Base-by-base conservation (phyloP, 2,329 filamentous ascomycete species). In the Beauveria sp. region DNA sequence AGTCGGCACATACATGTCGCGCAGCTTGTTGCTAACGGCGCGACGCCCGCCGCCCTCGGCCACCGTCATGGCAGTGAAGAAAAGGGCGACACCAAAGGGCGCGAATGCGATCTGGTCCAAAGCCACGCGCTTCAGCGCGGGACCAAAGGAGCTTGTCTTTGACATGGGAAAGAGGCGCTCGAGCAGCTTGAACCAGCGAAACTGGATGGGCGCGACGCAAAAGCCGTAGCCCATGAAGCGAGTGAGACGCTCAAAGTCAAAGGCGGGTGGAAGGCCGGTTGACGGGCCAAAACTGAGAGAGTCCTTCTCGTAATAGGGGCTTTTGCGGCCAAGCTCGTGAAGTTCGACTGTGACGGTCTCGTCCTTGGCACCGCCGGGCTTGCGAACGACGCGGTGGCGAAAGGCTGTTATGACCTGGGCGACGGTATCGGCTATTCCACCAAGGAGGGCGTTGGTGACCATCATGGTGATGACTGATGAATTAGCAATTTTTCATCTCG, bases 171-270 rank as follows among this genome's bases (percentile, higher is more conserved):
- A 99, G 10, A 86, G 81, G 66, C 80, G 82, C 40, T 87, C 89
- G 65, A 99, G 79, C 73, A 96, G 92, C 56, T 85, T 84, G 76
- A 97, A 97, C 94, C 94, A 99, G 72, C 91, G 88, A 78, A 96
- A 96, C 74, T 97, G 93, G 37, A 97, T 69, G 0, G 94, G 94
- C 5, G 94, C 92, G 91, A 97, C 97, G 71, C 89, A 84, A 77
- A 97, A 97, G 71, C 92, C 92, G 73, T 97, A 99, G 5, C 90
- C 89, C 91, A 97, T 97, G 79, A 97, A 99, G 53, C 94, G 84
- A 2, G 91, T 93, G 64, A 97, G 80, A 54, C 94, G 86, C 77
- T 97, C 94, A 69, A 97, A 97, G 75, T 99, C 93, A 70, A 99
- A 97, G 0, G 91, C 86, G 3, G 91, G 89, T 30, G 92, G 90